phyloP scores from a whole-genome alignment of 1,139 yeast species.

The Neolecta irregularis region DNA sequence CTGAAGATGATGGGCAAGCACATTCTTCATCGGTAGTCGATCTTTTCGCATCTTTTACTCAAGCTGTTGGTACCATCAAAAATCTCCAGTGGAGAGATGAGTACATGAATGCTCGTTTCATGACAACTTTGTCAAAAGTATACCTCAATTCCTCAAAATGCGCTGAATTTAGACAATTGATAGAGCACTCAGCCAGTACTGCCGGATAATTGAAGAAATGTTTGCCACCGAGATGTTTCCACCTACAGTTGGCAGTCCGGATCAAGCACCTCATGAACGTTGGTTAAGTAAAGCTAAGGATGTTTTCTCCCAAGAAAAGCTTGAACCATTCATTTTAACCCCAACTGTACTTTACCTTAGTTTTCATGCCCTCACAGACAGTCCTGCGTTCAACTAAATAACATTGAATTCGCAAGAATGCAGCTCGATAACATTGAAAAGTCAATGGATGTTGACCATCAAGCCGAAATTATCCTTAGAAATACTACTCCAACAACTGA shows the following conservation, averaged over 20 bases:
- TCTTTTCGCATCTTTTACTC: conserved; percentile 47
- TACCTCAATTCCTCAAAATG: too few species aligned
- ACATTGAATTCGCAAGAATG: conserved; percentile 45
- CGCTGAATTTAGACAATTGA: too few species aligned
- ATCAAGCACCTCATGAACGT: conserved; percentile 22
- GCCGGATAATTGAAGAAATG: conserved; percentile 32
- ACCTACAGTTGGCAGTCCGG: too few species aligned
- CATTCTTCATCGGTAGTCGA: conserved; percentile 50
- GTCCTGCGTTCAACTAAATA: conserved; percentile 64
- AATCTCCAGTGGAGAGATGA: conserved; percentile 48
- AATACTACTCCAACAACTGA: conserved; percentile 15
- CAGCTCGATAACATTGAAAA: conserved; percentile 48
- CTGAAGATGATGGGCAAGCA: conserved; percentile 21
- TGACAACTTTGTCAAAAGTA: conserved; percentile 43
- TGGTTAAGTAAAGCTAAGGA: conserved; percentile 30
- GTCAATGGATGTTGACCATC: conserved; percentile 43
- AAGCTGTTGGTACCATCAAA: conserved; percentile 39
- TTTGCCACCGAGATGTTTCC: conserved; percentile 33
- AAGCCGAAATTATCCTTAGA: conserved; percentile 35
- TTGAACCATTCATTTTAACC: conserved; percentile 47
- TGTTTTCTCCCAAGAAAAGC: conserved; percentile 30
- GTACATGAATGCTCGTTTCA: conserved; percentile 42
- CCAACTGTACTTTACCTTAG: too few species aligned
- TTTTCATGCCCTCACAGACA: not conserved
- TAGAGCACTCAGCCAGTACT: conserved; percentile 42